phyloP scores from a whole-genome alignment of 768 basidiomycete species.

The Boletales sp. region DNA sequence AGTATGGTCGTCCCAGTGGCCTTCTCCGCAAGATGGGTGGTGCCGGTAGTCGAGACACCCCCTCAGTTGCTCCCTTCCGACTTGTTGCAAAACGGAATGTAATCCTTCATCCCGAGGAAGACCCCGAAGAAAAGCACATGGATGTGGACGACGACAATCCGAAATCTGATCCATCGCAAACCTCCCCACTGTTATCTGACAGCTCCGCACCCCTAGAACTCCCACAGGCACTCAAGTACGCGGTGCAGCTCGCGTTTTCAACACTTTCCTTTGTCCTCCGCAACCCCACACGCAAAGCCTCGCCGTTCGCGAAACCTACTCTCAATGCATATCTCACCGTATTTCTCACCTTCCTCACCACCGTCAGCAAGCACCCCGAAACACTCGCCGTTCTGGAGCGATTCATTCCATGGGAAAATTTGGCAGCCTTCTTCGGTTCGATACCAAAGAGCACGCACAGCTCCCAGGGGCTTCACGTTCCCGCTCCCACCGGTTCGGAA shows the following conservation, averaged over 20 bases:
- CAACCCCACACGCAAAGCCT: constrained; percentile 57
- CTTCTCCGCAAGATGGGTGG: constrained; percentile 64
- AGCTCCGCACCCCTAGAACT: constrained; percentile 40
- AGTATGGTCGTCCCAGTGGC: constrained; percentile 79
- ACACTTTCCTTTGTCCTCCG: constrained; percentile 72
- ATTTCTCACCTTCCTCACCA: constrained; percentile 85
- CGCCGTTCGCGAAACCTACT: constrained; percentile 48
- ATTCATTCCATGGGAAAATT: constrained; percentile 77
- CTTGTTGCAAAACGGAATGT: constrained; percentile 49
- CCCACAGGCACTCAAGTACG: constrained; percentile 66
- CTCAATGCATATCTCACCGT: constrained; percentile 87
- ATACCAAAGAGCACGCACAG: constrained; percentile 54
- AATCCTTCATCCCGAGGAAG: constrained; percentile 28
- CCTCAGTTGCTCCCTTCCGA: constrained; percentile 38
- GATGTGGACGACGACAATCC: constrained; percentile 56
- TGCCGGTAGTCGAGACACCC: constrained; percentile 35
- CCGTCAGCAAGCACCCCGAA: constrained; percentile 61
- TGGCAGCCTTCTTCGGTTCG: constrained; percentile 60
- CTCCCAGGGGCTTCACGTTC: constrained; percentile 39
- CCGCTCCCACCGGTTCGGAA: constrained; percentile 36
- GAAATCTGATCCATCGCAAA: constrained; percentile 21
- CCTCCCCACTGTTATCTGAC: constrained; percentile 29
- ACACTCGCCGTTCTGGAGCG: constrained; percentile 67
- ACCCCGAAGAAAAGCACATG: constrained; percentile 53
- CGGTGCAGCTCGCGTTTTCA: constrained; percentile 73